These are phyloP conservation scores for Parasarocladium wereldwijsianum DNA, from an alignment of 2,329 filamentous ascomycete species.

Conservation along the genomic window DNA sequence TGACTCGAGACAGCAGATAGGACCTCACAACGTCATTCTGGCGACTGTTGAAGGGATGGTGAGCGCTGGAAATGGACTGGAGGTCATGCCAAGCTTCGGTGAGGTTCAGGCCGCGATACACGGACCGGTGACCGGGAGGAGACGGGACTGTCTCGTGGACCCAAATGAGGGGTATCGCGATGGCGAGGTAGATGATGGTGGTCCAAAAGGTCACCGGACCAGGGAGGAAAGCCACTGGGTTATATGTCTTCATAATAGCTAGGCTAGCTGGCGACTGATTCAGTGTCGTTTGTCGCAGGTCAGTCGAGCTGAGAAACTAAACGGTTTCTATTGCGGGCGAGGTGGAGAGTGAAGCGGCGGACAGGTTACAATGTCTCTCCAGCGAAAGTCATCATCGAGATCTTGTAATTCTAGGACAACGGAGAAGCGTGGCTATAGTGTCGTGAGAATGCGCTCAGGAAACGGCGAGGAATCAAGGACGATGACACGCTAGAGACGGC, in stretches of 20 bases:
- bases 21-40: conserved; percentile 67
- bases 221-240: conserved; percentile 64
- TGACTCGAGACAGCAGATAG: conserved; percentile 59
- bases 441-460: too few relatives aligned
- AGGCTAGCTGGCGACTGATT: neutral
- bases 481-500: too few relatives aligned
- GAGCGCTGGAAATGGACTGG: conserved; percentile 55
- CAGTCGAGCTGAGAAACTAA: too few relatives aligned
- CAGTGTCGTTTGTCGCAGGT: neutral
- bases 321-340: too few relatives aligned
- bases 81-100: conserved; percentile 80
- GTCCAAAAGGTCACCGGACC: conserved; percentile 71
- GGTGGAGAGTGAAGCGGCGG: too few relatives aligned
- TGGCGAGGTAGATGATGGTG: conserved; percentile 59
- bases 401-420: too few relatives aligned
- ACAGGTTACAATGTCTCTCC: too few relatives aligned
- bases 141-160: conserved; percentile 64
- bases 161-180: conserved; percentile 57
- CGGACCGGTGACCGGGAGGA: conserved; percentile 34
- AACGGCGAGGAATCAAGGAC: too few relatives aligned
- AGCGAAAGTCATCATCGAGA: too few relatives aligned
- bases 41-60: conserved; percentile 80
- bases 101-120: conserved; percentile 50
- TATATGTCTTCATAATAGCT: conserved; percentile 19
- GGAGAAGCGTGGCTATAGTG: too few relatives aligned